Evolutionary conservation across 1,284 basidiomycete genomes (phyloP), one percentile per base, ranked within the genome.

Genomic region (Tilletia setariae): DNA sequence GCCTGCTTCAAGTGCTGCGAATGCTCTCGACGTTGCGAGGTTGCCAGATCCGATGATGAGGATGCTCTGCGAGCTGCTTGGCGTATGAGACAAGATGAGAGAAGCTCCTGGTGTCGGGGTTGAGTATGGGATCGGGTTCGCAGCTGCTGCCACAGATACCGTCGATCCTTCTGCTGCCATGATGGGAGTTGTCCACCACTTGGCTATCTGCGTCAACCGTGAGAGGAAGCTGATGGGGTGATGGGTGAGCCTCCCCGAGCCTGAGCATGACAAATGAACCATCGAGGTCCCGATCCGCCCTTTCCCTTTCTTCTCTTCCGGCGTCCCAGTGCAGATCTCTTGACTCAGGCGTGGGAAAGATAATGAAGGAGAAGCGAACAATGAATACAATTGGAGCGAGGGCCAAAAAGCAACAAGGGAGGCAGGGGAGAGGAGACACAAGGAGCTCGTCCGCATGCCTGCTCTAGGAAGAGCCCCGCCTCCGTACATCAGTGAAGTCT

Each of bases 1-100:
- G 67, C 90, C 90, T 0, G 93, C 90, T 80, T 95, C 92, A 51
- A 95, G 86, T 2, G 91, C 89, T 1, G 90, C 85, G 76, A 91
- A 91, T 4, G 90, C 89, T 46, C 94, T 88, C 28, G 88, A 87
- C 0, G 93, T 92, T 0, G 93, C 92, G 0, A 96, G 86, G 15
- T 86, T 79, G 42, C 89, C 88, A 1, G 89, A 87, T 1, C 94
- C 93, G 43, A 95, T 79, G 59, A 97, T 86, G 43, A 96, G 84
- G 21, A 88, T 86, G 0, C 84, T 85, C 66, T 86, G 86, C 59
- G 83, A 79, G 40, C 69, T 64, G 15, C 85, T 84, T 13, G 89
- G 84, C 68, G 86, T 87, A 83, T 94, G 93, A 0, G 91, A 90
- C 30, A 94, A 86, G 2, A 94, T 82, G 8, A 95, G 87, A 2